Percentiles rank a stretch among this genome's conserved stretches.
These are phyloP conservation scores for Capsicum baccatum DNA, from an alignment of 257 asterid species.

Conservation along the genomic window DNA sequence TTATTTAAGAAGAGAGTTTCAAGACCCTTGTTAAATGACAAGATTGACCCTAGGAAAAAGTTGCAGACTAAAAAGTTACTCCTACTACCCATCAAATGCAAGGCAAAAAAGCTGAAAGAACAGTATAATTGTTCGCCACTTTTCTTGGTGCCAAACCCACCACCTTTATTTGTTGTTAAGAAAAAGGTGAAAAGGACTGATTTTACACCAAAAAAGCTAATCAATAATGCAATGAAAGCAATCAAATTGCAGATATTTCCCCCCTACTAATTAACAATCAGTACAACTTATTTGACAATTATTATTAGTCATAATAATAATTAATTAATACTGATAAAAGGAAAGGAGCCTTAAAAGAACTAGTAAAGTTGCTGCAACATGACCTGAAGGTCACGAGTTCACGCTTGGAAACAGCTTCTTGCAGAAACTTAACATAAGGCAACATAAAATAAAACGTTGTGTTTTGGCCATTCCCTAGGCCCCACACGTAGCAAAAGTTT, in stretches of 20 bases:
- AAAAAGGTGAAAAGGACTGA: constrained; percentile 63
- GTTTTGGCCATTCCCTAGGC: too few species aligned
- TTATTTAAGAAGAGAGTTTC: neutral
- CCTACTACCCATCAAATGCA: constrained; percentile 37
- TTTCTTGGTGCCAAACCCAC: constrained; percentile 59
- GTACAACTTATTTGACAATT: neutral
- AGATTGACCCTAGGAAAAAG: neutral
- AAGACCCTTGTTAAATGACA: neutral
- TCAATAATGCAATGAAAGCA: constrained; percentile 33
- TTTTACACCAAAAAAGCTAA: constrained; percentile 30
- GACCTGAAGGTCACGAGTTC: too few species aligned
- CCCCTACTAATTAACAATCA: constrained; percentile 28
- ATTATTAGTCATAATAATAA: neutral
- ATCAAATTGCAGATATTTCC: constrained; percentile 22
- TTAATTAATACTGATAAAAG: constrained; percentile 10
- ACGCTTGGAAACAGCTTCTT: too few species aligned
- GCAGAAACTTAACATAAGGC: too few species aligned
- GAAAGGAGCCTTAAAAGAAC: too few species aligned
- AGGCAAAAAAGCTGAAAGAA: constrained; percentile 45
- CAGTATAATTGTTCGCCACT: constrained; percentile 54
- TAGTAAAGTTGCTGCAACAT: too few species aligned
- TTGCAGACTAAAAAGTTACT: neutral
- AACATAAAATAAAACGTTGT: too few species aligned
- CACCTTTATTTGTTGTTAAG: constrained; percentile 51
- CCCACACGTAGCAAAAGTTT: too few species aligned